phyloP scores from a whole-genome alignment of 2,329 filamentous ascomycete genomes.

The Epichloe brachyelytri region DNA sequence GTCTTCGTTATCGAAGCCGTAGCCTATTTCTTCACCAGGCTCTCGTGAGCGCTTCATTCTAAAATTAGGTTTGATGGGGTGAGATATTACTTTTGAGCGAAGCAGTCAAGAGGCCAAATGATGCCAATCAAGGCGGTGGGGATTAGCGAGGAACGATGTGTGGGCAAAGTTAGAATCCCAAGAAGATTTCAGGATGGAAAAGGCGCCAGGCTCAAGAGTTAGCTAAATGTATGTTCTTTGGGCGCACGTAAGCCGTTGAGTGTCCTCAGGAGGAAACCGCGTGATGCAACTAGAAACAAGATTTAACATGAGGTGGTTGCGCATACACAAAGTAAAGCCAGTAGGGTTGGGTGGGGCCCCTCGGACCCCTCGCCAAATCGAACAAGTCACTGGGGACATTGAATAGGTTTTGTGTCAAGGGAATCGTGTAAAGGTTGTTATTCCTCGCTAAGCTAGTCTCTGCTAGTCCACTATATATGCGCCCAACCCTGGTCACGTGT shows the following conservation, averaged over 20 bases:
- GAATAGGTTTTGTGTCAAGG: no score
- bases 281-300: not conserved
- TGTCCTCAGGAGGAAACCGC: not conserved
- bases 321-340: not conserved
- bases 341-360: not conserved
- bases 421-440: no score
- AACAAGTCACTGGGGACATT: no score
- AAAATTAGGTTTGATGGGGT: conserved; percentile 2
- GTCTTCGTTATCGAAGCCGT: conserved; percentile 10
- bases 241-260: not conserved
- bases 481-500: no score
- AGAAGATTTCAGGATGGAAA: not conserved
- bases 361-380: not conserved
- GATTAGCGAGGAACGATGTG: not conserved
- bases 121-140: not conserved
- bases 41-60: conserved; percentile 53
- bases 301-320: not conserved
- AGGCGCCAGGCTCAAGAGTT: not conserved
- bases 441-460: no score
- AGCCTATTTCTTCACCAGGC: conserved; percentile 34
- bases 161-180: no score
- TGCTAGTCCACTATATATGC: no score
- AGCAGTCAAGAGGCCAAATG: not conserved
- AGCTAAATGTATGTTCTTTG: not conserved
- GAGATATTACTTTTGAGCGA: conserved; percentile 6